These are phyloP conservation scores for Desmodesmus armatus DNA, from an alignment of 139 green algal species.

Conservation along the genomic window DNA sequence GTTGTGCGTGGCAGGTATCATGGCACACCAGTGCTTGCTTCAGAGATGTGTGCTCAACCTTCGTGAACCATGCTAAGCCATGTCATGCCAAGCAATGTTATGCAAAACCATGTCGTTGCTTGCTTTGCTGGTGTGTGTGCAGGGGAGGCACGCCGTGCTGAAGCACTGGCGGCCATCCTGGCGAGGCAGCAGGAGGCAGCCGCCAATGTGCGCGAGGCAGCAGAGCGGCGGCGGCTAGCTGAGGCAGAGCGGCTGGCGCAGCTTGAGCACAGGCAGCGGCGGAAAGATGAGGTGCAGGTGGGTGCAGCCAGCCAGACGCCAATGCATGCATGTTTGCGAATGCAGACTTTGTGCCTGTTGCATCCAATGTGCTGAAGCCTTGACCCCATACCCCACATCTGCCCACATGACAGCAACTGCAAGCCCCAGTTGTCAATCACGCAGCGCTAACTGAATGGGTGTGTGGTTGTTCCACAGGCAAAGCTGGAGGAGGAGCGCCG, in stretches of 20 bases:
- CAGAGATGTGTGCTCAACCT: no score
- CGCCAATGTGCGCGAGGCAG: conserved; percentile 58
- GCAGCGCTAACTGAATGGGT: not conserved
- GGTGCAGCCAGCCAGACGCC: no score
- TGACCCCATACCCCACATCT: no score
- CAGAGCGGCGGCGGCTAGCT: conserved; percentile 47
- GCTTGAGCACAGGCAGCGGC: conserved; percentile 51
- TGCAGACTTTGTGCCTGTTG: not conserved
- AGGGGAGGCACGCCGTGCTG: conserved; percentile 53
- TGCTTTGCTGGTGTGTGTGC: not conserved
- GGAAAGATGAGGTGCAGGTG: conserved; percentile 59
- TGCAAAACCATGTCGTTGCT: no score
- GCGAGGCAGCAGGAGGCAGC: conserved; percentile 54
- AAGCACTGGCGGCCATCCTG: conserved; percentile 57
- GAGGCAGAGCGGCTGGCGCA: conserved; percentile 51
- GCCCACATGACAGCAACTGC: no score
- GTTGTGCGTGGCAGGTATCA: no score
- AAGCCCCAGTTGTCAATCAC: no score
- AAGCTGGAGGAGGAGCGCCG: conserved; percentile 67
- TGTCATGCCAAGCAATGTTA: no score
- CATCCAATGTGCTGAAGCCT: not conserved
- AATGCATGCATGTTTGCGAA: not conserved
- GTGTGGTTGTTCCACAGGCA: conserved; percentile 33
- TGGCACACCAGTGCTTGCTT: no score
- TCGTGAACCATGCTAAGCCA: no score